Conservation (phyloP, 2,329 filamentous ascomycete genomes). For the Chalaropsis ovoidea region DNA sequence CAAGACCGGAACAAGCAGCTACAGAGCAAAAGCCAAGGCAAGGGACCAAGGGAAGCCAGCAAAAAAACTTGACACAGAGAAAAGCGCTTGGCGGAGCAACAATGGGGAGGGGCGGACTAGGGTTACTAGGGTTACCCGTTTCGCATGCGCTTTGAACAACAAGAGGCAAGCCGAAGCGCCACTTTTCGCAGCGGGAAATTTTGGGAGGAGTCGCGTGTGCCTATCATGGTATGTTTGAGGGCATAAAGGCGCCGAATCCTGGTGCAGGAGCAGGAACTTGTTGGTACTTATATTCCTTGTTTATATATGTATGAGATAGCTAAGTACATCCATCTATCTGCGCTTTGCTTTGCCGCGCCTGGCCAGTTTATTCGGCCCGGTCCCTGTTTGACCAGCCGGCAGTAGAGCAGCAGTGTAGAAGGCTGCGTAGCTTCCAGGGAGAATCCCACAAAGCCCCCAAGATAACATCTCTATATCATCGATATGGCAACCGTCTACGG, state of each 20-base stretch:
- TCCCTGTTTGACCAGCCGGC: conserved; percentile 12
- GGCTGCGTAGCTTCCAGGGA: background rate
- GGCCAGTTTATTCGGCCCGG: conserved; percentile 10
- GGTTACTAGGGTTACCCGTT: background rate
- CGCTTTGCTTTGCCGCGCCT: background rate
- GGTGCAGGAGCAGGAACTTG: background rate
- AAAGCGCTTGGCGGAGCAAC: background rate
- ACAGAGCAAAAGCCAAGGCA: background rate
- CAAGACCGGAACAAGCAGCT: background rate
- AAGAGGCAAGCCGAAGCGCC: conserved; percentile 2
- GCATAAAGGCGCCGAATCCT: background rate
- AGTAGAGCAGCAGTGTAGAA: background rate
- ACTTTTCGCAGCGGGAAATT: background rate
- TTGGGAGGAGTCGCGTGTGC: background rate
- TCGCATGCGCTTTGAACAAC: background rate
- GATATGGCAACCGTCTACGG: background rate
- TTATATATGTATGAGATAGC: background rate
- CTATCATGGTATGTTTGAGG: background rate
- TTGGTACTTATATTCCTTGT: background rate
- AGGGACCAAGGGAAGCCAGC: background rate
- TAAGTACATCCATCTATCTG: background rate
- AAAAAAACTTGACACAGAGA: background rate
- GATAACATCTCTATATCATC: too few relatives aligned
- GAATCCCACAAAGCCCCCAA: background rate
- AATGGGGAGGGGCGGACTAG: background rate